Conservation (phyloP, 257 asterid species). For the Gynochthodes officinalis region DNA sequence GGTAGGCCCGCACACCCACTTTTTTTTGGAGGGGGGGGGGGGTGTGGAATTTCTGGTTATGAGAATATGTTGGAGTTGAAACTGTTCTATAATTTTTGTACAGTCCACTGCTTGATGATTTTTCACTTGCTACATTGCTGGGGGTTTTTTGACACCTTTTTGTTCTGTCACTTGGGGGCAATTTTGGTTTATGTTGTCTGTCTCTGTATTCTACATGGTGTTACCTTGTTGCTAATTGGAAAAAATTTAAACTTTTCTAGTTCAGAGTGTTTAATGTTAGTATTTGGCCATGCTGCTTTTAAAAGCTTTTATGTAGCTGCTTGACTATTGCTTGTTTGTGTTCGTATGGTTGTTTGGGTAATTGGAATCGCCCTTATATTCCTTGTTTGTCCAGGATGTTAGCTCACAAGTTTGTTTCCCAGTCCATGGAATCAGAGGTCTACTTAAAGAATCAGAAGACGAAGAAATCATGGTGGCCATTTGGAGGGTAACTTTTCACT, state of each 20-base stretch:
- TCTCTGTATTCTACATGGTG: neutral
- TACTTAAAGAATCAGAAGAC: slow-evolving; percentile 50
- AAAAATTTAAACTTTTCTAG: neutral
- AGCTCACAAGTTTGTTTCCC: slow-evolving; percentile 94
- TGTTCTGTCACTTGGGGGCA: neutral
- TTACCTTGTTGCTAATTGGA: neutral
- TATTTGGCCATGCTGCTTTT: neutral
- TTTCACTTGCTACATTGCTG: neutral
- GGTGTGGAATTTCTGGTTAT: neutral
- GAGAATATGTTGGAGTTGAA: slow-evolving; percentile 8
- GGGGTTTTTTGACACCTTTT: neutral
- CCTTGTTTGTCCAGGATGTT: slow-evolving; percentile 67
- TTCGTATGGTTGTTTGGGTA: neutral
- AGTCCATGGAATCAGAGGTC: slow-evolving; percentile 59
- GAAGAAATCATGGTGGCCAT: slow-evolving; percentile 87
- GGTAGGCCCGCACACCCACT: slow-evolving; percentile 38
- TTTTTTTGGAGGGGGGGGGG: too few species aligned
- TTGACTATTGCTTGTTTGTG: slow-evolving; percentile 6
- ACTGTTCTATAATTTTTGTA: neutral
- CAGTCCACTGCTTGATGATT: neutral
- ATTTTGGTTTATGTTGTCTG: neutral
- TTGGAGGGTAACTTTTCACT: slow-evolving; percentile 66
- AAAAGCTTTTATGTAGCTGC: neutral
- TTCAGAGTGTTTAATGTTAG: neutral
- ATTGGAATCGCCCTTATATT: slow-evolving; percentile 16